Evolutionary conservation across 352 stramenopile genomes (phyloP).

Genomic region (Peronosclerospora sorghi): DNA sequence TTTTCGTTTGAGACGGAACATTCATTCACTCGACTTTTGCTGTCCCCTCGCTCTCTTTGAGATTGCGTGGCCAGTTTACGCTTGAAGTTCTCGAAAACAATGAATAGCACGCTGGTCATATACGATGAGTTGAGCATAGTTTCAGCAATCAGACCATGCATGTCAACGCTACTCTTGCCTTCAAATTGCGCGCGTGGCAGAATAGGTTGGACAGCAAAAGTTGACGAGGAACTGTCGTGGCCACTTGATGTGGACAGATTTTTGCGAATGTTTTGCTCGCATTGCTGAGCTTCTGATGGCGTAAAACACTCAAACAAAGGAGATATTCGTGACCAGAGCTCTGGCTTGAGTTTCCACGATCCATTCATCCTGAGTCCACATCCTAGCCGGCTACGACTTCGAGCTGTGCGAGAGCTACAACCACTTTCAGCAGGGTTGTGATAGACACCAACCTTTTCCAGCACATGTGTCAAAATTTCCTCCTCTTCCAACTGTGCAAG

Average conservation of each 20-base stretch:
- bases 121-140: conserved; percentile 43
- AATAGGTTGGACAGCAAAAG: conserved; percentile 20
- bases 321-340: conserved; percentile 45
- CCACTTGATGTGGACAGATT: conserved; percentile 12
- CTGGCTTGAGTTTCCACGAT: conserved; percentile 46
- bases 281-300: conserved; percentile 54
- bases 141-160: conserved; percentile 25
- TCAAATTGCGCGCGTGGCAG: conserved; percentile 15
- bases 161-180: conserved; percentile 9
- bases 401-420: conserved; percentile 10
- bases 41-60: not conserved
- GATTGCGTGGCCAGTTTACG: not conserved
- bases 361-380: conserved; percentile 65
- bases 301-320: conserved; percentile 71
- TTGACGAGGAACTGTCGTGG: not conserved
- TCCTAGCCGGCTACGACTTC: conserved; percentile 21
- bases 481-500: conserved; percentile 62
- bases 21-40: conserved; percentile 1
- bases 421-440: conserved; percentile 28
- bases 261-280: conserved; percentile 63
- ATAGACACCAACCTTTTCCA: conserved; percentile 52
- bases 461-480: conserved; percentile 57
- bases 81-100: conserved; percentile 35
- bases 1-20: conserved; percentile 28
- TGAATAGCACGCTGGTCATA: conserved; percentile 28